Base-by-base conservation (phyloP, 2,329 filamentous ascomycete genomes). In the Huntiella bhutanensis region DNA sequence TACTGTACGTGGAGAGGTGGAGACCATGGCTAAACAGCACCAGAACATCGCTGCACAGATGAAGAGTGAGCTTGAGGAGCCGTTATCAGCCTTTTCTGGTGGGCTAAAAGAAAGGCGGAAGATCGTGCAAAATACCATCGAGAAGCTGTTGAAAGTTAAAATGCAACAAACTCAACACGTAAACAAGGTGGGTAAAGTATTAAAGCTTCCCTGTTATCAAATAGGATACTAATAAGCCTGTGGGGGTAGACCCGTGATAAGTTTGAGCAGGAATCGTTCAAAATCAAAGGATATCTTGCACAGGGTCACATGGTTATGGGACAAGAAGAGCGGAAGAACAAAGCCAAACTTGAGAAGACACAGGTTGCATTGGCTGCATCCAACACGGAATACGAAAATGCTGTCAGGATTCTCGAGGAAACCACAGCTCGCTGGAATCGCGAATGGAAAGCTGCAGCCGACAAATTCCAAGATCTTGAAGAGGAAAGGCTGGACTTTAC, bases 271-370 rank as follows among this genome's bases (percentile, higher is more conserved):
- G 92, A 98, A 55, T 96, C 88, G 59, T 70, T 98, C 39, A 91
- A 94, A 60, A 96, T 98, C 61, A 98, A 98, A 63, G 91, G 91
- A 35, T 98, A 98, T 58, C 75, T 98, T 4, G 91, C 92, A 3
- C 91, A 98, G 62, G 91, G 91, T 7, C 92, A 98, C 60, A 98
- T 98, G 91, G 91, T 98, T 49, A 98, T 98, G 91, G 91, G 91
- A 11, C 91, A 98, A 56, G 91, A 98, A 60, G 91, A 98, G 66
- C 77, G 91, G 22, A 95, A 94, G 65, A 98, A 98, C 63, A 98
- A 98, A 65, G 87, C 88, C 16, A 96, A 94, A 63, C 73, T 98
- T 38, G 91, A 98, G 62, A 98, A 98, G 71, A 96, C 91, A 1
- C 91, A 98, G 60, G 91, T 95, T 55, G 92, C 87, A 56, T 73